Evolutionary conservation across 2,329 filamentous ascomycete species (phyloP), one percentile per base, ranked within the genome.

Genomic region (Hawksworthiomyces lignivorus): DNA sequence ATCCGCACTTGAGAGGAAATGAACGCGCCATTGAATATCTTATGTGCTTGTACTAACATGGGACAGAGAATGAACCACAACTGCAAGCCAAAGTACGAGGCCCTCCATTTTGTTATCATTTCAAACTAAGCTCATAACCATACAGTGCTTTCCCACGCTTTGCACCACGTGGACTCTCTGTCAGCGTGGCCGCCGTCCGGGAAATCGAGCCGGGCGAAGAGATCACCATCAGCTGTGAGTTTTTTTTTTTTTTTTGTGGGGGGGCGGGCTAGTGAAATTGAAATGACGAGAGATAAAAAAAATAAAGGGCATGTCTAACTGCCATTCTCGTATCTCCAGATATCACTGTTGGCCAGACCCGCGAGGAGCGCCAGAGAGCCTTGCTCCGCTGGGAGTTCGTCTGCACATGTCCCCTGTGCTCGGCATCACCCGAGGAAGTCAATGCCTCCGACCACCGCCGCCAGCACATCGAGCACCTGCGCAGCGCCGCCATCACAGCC

Each of bases 81-180:
- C 4, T 62, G 60, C 36, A 56, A 51, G 12, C 60, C 61, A 36
- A 62, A 61, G 60, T 62, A 46, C 49, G 59, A n/a, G n/a, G n/a
- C n/a, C n/a, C n/a, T n/a, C n/a, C n/a, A n/a, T n/a, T n/a, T n/a
- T n/a, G n/a, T n/a, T n/a, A n/a, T n/a, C n/a, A n/a, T n/a, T n/a
- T n/a, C n/a, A n/a, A n/a, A n/a, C n/a, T n/a, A n/a, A n/a, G n/a
- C n/a, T n/a, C n/a, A n/a, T n/a, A n/a, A n/a, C n/a, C n/a, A n/a
- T 50, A 32, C 38, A 61, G 59, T 36, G 54, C 59, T 12, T 60
- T 56, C 29, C 56, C 57, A 11, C 52, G 57, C 7, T 60, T 61
- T 26, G 52, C 51, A 9, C 52, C 50, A 7, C 48, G 49, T 22
- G 51, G 37, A 15, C 43, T 54, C 12, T 45, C 50, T 2, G 43